These are phyloP conservation scores for Fusarium beomiforme DNA, from an alignment of 2,329 filamentous ascomycete species.

Conservation along the genomic window DNA sequence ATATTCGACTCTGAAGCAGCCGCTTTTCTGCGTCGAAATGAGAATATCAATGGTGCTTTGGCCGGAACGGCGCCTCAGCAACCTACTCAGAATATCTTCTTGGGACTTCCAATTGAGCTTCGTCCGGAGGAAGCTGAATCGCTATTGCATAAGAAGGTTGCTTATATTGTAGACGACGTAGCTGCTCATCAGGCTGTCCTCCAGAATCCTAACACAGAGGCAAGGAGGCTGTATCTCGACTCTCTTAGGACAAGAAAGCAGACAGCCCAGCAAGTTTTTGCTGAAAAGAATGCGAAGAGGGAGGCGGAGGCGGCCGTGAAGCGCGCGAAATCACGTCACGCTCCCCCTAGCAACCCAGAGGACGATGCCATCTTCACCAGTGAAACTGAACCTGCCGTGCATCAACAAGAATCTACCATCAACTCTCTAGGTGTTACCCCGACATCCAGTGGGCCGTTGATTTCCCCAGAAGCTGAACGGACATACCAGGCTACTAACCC, in stretches of 20 bases:
- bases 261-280: constrained; percentile 52
- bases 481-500: constrained; percentile 24
- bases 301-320: constrained; percentile 44
- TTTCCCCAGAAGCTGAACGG: constrained; percentile 29
- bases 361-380: constrained; percentile 30
- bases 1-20: constrained; percentile 88
- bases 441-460: constrained; percentile 48
- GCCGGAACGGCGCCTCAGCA: constrained; percentile 90
- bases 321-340: constrained; percentile 17
- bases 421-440: constrained; percentile 49
- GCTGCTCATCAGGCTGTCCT: constrained; percentile 75
- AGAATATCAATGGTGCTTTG: constrained; percentile 87
- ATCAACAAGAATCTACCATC: constrained; percentile 22
- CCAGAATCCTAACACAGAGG: constrained; percentile 62
- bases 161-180: constrained; percentile 83
- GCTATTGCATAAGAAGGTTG: constrained; percentile 80
- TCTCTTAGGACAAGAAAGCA: constrained; percentile 59
- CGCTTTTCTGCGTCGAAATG: constrained; percentile 77
- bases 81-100: constrained; percentile 93
- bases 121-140: constrained; percentile 89
- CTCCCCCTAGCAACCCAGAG: constrained; percentile 9
- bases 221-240: constrained; percentile 71
- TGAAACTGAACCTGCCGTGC: constrained; percentile 26
- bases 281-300: constrained; percentile 52
- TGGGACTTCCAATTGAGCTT: constrained; percentile 87